A percentile compares a stretch with the other conserved stretches of the same genome.
Evolutionary conservation across 2,329 filamentous ascomycete genomes (phyloP).

Genomic region (Domatiomyces catenatus): DNA sequence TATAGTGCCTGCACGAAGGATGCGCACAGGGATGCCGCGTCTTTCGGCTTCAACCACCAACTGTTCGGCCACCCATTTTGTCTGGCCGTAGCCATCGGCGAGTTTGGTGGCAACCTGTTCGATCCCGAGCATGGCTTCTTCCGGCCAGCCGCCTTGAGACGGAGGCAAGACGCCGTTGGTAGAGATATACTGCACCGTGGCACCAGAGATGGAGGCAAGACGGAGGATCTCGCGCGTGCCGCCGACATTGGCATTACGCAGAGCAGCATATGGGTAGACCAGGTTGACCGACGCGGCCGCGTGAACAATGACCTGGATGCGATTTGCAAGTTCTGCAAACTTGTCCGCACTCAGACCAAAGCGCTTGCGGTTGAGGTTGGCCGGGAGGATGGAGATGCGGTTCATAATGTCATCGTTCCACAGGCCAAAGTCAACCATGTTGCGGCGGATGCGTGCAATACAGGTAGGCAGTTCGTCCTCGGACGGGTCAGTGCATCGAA

Average conservation of each 20-base stretch:
- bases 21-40: conserved; percentile 53
- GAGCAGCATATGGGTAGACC: conserved; percentile 60
- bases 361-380: conserved; percentile 53
- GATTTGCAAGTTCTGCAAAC: conserved; percentile 49
- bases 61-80: conserved; percentile 68
- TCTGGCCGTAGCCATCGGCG: conserved; percentile 60
- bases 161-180: conserved; percentile 67
- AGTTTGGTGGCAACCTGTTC: conserved; percentile 55
- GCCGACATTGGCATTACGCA: conserved; percentile 60
- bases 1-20: conserved; percentile 62
- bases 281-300: conserved; percentile 65
- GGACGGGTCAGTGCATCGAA: conserved; percentile 54
- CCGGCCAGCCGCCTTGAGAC: conserved; percentile 54
- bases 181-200: conserved; percentile 63
- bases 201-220: conserved; percentile 49
- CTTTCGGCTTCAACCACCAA: conserved; percentile 54
- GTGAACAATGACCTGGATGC: conserved; percentile 60
- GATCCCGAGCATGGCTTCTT: conserved; percentile 51
- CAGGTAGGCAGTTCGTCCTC: conserved; percentile 50
- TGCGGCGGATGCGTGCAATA: conserved; percentile 57
- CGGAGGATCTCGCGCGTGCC: conserved; percentile 63
- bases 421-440: conserved; percentile 61
- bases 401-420: conserved; percentile 67
- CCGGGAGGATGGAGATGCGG: conserved; percentile 59
- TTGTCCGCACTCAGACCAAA: conserved; percentile 51